Base-by-base conservation (phyloP, 441 rosid genomes). In the Pelargonium cotyledonis region DNA sequence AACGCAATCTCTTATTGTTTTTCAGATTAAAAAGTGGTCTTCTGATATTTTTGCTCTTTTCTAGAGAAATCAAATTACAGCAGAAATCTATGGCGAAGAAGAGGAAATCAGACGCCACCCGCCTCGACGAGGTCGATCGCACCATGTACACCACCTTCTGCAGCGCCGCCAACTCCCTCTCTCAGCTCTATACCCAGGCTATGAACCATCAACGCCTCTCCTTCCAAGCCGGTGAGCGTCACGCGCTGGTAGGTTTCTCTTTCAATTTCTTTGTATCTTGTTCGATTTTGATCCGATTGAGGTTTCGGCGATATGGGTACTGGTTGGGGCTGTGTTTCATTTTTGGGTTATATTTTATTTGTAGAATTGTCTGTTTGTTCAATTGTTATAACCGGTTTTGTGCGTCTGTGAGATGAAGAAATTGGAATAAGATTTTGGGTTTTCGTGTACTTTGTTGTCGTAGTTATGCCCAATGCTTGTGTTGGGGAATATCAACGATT, bases 191-290 rank as follows among this genome's bases (percentile, higher is more conserved):
- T 68, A 80, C 88, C 0, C 90, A 88, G 64, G 80, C 92, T 70
- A 85, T 85, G 90, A 85, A 78, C 69, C 88, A 88, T 46, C 90
- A 88, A 76, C 85, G 87, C 64, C 81, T 80, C 69, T 83, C 88
- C 79, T 88, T 85, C 82, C 88, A 83, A 72, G 84, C 92, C 57
- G 90, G 92, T 6, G 92, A 88, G 77, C 90, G 92, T 53, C 77
- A 87, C 72, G 83, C 86, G 5, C 51, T 83, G 84, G 92, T 87
- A 9, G 19, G 47, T 31, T 6, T 61, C 51, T 12, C n/a, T 41
- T 10, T 49, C 11, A 6, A 6, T 67, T 3, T 60, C 0, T 4
- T 1, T 31, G 15, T 63, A 1, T 8, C 16, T 19, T 47, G 47
- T 74, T 26, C 65, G 55, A 4, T 12, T 63, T 67, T 31, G 53